A percentile compares a stretch with the other conserved stretches of the same genome.
Evolutionary conservation across 345 rosid genomes (phyloP).

Genomic region (Boechera divaricarpa): DNA sequence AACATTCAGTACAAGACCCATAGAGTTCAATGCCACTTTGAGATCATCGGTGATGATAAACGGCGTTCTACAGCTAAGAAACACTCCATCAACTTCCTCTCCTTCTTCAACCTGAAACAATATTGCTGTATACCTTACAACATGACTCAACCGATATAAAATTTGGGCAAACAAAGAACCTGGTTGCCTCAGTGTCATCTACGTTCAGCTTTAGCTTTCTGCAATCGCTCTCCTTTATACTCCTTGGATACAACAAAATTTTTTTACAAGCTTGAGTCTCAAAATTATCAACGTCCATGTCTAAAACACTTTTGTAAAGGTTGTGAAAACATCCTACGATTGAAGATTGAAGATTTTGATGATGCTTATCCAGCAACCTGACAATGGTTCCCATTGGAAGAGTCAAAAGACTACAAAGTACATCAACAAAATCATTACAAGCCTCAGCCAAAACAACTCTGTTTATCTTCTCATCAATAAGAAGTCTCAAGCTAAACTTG

Average conservation of each 20-base stretch:
- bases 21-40: no score
- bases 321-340: slow-evolving; percentile 39
- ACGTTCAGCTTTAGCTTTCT: slow-evolving; percentile 19
- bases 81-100: no score
- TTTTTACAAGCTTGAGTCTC: slow-evolving; percentile 23
- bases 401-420: slow-evolving; percentile 37
- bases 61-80: no score
- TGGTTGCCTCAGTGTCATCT: slow-evolving; percentile 23
- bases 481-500: slow-evolving; percentile 41
- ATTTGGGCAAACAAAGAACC: slow-evolving; percentile 21
- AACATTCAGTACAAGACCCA: no score
- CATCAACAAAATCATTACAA: slow-evolving; percentile 41
- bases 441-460: slow-evolving; percentile 44
- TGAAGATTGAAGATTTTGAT: slow-evolving; percentile 6
- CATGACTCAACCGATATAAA: not conserved
- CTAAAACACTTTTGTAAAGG: slow-evolving; percentile 34
- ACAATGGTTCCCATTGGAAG: slow-evolving; percentile 41
- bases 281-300: slow-evolving; percentile 14
- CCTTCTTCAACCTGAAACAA: no score
- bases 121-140: slow-evolving; percentile 13
- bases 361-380: slow-evolving; percentile 25
- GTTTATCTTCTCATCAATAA: slow-evolving; percentile 32
- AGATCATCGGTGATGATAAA: no score
- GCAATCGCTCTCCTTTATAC: not conserved
- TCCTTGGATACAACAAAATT: slow-evolving; percentile 32